A percentile compares a stretch with the other conserved stretches of the same genome.
These are phyloP conservation scores for Entamoeba moshkovskii DNA, from an alignment of 208 protist genomes.

Conservation along the genomic window DNA sequence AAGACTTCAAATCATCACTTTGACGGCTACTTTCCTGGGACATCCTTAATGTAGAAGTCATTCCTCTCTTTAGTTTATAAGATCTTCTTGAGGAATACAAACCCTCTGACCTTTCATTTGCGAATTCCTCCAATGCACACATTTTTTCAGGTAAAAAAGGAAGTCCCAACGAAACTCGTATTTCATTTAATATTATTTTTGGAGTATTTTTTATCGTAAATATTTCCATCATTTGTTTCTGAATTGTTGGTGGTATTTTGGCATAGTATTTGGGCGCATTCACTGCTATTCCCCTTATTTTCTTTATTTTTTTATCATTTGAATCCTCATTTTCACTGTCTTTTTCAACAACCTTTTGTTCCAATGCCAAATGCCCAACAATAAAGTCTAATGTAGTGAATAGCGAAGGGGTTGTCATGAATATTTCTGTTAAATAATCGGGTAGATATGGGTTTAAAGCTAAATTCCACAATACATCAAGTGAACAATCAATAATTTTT, in stretches of 20 bases:
- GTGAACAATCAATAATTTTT: background rate
- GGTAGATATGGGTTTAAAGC: too few relatives aligned
- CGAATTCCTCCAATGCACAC: background rate
- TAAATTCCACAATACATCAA: background rate
- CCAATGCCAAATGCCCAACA: background rate
- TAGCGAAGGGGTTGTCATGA: background rate
- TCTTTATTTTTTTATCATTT: background rate
- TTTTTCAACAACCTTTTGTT: background rate
- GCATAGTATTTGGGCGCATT: background rate
- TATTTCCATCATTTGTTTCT: too few relatives aligned
- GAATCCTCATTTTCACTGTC: background rate
- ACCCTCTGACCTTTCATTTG: background rate
- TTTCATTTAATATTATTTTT: too few relatives aligned
- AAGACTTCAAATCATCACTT: background rate
- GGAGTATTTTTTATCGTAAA: too few relatives aligned
- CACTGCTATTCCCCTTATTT: background rate
- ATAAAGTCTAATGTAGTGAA: background rate
- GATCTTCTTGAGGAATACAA: background rate
- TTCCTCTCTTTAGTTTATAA: too few relatives aligned
- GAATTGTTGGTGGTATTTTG: too few relatives aligned
- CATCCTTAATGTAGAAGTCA: background rate
- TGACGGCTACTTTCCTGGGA: background rate
- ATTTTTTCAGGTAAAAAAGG: background rate
- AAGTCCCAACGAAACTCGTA: too few relatives aligned
- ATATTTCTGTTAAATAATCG: background rate